Evolutionary conservation across 1,284 basidiomycete species (phyloP), one percentile per base, ranked within the genome.

Genomic region (Fomitopsis schrenkii): DNA sequence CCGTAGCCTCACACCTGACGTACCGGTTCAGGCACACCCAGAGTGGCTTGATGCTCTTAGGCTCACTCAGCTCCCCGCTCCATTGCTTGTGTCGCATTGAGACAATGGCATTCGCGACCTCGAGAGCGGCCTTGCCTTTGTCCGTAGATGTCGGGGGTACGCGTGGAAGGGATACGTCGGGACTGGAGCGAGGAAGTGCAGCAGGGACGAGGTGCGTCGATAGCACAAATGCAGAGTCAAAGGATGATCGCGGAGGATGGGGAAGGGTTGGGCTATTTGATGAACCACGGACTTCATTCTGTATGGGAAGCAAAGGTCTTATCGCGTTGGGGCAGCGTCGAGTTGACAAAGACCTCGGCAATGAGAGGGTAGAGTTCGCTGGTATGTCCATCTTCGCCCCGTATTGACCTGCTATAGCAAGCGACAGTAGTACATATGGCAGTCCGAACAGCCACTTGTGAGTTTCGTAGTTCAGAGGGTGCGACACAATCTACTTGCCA

Each of bases 1-100:
- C 60, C n/a, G 30, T 33, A 1, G 12, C 36, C 9, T 22, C 35
- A 44, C 53, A 60, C 33, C 65, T 64, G 35, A 66, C 64, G 59
- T 70, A 71, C n/a, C 70, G 59, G 50, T 70, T 67, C 19, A 70
- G 62, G 41, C 65, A 68, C 28, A 64, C 64, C 70, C 69, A 71
- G 5, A 70, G 57, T 36, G 52, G 41, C 33, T 57, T 62, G 38
- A 40, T 41, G 36, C 58, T 64, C 44, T 33, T 45, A 15, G 59
- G 55, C 10, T 45, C 55, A 1, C 53, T 46, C 30, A 67, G 55
- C 58, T 64, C 65, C 36, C 64, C 67, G 28, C 40, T 60, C 62
- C 59, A 50, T 19, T 69, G 62, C 26, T 12, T 48, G 10, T 48
- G 12, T 48, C 46, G 46, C 46, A 30, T 30, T 22, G 26, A 28